Evolutionary conservation across 2,329 filamentous ascomycete genomes (phyloP).

Genomic region (Paecilomyces variotii): DNA sequence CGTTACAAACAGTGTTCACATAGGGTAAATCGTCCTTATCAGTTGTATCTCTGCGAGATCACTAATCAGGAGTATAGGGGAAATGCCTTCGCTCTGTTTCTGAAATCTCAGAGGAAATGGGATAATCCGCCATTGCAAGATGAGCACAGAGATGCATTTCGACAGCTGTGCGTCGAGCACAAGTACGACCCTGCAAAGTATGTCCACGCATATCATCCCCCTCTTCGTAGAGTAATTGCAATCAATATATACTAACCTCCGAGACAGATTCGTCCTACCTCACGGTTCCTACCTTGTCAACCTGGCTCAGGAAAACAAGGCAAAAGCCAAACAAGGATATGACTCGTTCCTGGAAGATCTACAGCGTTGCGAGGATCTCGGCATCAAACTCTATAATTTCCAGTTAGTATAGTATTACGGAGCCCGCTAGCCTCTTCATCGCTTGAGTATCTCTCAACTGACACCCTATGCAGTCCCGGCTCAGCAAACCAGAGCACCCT

Average conservation of each 20-base stretch:
- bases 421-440: background rate
- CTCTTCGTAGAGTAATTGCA: background rate
- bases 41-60: background rate
- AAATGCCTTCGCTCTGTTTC: conserved; percentile 88
- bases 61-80: conserved; percentile 44
- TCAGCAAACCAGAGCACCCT: conserved; percentile 63
- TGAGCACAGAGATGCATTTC: conserved; percentile 62
- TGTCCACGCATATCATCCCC: conserved; percentile 9
- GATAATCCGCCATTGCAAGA: conserved; percentile 66
- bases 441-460: background rate
- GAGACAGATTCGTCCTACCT: conserved; percentile 61
- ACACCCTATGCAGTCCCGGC: conserved; percentile 51
- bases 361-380: conserved; percentile 71
- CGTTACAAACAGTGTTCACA: conserved; percentile 65
- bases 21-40: conserved; percentile 45
- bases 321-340: conserved; percentile 80
- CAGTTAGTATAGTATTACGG: conserved; percentile 43
- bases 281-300: conserved; percentile 97
- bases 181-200: conserved; percentile 59
- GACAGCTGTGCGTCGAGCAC: conserved; percentile 58
- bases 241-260: background rate
- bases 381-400: conserved; percentile 94
- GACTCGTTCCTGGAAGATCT: conserved; percentile 81
- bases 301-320: conserved; percentile 72
- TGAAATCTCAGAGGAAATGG: conserved; percentile 97